phyloP scores from a whole-genome alignment of 495 filamentous ascomycete genomes.

The Staphylotrichum tortipilum region DNA sequence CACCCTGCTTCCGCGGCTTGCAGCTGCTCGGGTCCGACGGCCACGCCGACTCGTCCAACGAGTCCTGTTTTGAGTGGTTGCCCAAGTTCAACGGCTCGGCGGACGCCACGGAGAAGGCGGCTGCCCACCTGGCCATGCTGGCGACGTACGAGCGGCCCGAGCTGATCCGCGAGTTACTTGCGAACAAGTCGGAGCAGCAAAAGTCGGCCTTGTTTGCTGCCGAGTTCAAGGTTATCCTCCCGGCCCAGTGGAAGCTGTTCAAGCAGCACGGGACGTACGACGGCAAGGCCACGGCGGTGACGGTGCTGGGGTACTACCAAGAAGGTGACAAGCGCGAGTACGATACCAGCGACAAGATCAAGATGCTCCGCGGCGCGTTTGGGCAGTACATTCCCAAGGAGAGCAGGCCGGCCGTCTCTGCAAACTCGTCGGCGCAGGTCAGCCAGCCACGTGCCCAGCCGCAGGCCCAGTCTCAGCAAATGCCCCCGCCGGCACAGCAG shows the following conservation, averaged over 20 bases:
- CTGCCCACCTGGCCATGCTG: slow-evolving; percentile 2
- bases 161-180: background rate
- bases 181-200: background rate
- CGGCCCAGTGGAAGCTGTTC: background rate
- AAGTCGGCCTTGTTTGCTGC: background rate
- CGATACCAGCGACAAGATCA: background rate
- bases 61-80: background rate
- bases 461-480: too few relatives aligned
- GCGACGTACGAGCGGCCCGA: background rate
- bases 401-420: too few relatives aligned
- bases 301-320: background rate
- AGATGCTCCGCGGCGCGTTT: background rate
- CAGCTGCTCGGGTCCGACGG: background rate
- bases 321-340: background rate
- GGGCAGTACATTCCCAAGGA: background rate
- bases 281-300: background rate
- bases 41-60: background rate
- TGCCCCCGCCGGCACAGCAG: too few relatives aligned
- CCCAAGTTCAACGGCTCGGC: background rate
- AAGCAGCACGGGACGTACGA: background rate
- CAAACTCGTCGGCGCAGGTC: too few relatives aligned
- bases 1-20: background rate
- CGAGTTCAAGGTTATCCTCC: background rate
- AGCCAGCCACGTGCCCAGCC: too few relatives aligned
- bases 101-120: background rate